Conservation (phyloP, 768 basidiomycete species). For the Leucogyrophana mollusca region DNA sequence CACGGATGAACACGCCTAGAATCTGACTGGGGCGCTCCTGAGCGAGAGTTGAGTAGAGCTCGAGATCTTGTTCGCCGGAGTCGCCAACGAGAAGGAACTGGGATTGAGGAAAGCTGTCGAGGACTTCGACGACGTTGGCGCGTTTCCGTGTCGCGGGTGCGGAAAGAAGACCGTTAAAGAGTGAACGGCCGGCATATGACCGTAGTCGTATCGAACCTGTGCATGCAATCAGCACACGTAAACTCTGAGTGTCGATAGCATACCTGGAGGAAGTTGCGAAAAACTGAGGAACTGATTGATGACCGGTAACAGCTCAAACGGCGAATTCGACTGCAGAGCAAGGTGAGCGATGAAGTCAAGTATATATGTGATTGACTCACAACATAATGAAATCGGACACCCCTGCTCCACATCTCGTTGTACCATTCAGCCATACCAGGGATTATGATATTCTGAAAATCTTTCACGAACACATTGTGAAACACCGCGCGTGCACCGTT, state of each 20-base stretch:
- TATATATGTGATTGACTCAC: conserved; percentile 43
- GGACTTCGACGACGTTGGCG: conserved; percentile 72
- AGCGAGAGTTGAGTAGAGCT: conserved; percentile 82
- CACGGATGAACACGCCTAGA: conserved; percentile 79
- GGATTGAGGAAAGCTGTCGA: conserved; percentile 71
- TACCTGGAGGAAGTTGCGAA: conserved; percentile 67
- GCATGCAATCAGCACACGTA: conserved; percentile 4
- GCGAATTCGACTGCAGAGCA: conserved; percentile 74
- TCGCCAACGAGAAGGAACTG: conserved; percentile 88
- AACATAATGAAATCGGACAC: conserved; percentile 86
- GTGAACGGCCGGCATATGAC: conserved; percentile 80
- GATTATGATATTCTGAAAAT: conserved; percentile 74
- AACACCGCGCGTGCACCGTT: conserved; percentile 81
- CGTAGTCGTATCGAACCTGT: conserved; percentile 76
- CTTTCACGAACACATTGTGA: conserved; percentile 89
- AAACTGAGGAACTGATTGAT: conserved; percentile 72
- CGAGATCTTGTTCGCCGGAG: conserved; percentile 92
- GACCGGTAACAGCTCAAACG: conserved; percentile 80
- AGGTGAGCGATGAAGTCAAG: conserved; percentile 9
- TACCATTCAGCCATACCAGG: conserved; percentile 86
- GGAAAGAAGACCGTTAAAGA: conserved; percentile 81
- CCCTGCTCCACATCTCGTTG: conserved; percentile 59
- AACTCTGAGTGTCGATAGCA: conserved; percentile 5
- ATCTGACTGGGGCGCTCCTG: conserved; percentile 67
- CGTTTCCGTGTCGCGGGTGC: conserved; percentile 85